phyloP scores from a whole-genome alignment of 1,139 yeast species.

The Trichomonascaceae sp. region DNA sequence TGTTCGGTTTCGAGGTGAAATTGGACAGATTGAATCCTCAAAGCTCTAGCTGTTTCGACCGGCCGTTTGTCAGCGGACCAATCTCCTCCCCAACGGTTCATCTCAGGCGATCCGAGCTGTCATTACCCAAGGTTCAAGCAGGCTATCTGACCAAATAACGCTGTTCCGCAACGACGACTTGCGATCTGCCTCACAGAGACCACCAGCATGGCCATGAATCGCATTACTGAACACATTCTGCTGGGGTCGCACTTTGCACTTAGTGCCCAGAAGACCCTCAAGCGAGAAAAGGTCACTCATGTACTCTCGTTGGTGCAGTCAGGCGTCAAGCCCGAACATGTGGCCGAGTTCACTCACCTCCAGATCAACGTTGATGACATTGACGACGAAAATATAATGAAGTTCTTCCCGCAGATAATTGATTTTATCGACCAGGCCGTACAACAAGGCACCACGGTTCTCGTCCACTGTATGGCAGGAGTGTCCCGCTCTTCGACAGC shows the following conservation, averaged over 20 bases:
- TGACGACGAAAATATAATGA: conserved; percentile 47
- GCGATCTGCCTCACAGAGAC: no score
- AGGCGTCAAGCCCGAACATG: conserved; percentile 25
- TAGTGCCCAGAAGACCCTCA: conserved; percentile 17
- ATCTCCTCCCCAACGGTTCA: no score
- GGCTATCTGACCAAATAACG: no score
- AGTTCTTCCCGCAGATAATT: conserved; percentile 46
- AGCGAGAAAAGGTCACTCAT: conserved; percentile 38
- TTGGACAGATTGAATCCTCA: no score
- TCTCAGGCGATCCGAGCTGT: no score
- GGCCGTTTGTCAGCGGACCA: no score
- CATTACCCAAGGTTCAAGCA: no score
- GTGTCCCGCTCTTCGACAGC: conserved; percentile 68
- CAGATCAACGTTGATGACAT: conserved; percentile 62
- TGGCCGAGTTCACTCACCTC: conserved; percentile 37
- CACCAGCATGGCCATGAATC: conserved; percentile 17
- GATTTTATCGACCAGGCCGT: conserved; percentile 56
- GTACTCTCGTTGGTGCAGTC: conserved; percentile 45
- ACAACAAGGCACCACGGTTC: conserved; percentile 18
- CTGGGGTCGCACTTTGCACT: conserved; percentile 23
- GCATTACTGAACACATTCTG: conserved; percentile 21
- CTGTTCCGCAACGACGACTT: no score
- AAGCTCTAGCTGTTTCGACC: no score
- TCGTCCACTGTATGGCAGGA: conserved; percentile 59
- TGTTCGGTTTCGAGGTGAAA: no score